phyloP scores from a whole-genome alignment of 768 basidiomycete genomes.

The Udeniomyces megalosporus region DNA sequence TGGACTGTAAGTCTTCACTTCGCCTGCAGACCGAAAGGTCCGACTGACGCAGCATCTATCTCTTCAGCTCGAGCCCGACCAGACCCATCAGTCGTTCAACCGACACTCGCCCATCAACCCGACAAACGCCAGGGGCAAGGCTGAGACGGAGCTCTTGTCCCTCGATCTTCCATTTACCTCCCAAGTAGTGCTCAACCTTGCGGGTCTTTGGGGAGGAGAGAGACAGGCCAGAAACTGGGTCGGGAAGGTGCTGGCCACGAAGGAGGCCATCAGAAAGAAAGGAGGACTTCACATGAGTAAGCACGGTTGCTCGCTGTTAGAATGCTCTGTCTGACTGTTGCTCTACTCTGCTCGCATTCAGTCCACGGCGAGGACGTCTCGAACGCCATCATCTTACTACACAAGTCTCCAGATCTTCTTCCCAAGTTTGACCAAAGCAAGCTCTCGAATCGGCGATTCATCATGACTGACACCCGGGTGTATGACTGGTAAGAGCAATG shows the following conservation, averaged over 20 bases:
- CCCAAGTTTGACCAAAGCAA: background rate
- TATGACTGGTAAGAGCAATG: slow-evolving; percentile 59
- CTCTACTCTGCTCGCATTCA: background rate
- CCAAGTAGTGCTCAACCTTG: slow-evolving; percentile 45
- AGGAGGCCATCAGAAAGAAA: slow-evolving; percentile 41
- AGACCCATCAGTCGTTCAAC: slow-evolving; percentile 25
- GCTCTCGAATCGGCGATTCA: background rate
- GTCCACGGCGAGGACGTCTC: slow-evolving; percentile 5
- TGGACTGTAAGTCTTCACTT: slow-evolving; percentile 38
- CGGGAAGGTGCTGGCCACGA: slow-evolving; percentile 39
- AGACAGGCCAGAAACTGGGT: slow-evolving; percentile 42
- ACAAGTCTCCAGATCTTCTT: background rate
- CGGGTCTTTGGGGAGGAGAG: slow-evolving; percentile 47
- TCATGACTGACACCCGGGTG: slow-evolving; percentile 20
- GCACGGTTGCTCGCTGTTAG: slow-evolving; percentile 37
- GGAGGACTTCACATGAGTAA: slow-evolving; percentile 41
- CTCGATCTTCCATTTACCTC: slow-evolving; percentile 30
- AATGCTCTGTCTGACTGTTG: background rate
- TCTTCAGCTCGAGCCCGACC: background rate
- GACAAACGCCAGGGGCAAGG: slow-evolving; percentile 35
- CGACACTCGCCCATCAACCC: slow-evolving; percentile 37
- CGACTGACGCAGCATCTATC: background rate
- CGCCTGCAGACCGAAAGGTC: background rate
- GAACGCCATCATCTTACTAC: background rate
- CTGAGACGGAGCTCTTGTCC: slow-evolving; percentile 42